Percentiles rank a stretch among this genome's conserved stretches.
Conservation (phyloP, 306 rosid genomes). For the Ceratonia siliqua region DNA sequence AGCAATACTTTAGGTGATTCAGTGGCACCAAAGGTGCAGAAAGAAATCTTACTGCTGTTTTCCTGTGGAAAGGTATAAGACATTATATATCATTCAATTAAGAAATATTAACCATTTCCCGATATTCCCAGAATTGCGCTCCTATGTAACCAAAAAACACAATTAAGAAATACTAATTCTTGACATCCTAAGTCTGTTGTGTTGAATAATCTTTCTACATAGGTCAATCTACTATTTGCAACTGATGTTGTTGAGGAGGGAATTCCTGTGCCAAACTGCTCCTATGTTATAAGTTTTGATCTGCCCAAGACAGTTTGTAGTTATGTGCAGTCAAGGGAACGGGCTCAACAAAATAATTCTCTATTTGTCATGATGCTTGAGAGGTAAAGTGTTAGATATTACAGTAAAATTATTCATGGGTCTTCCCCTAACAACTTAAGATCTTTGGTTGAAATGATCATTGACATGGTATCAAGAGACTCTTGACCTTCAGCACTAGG, state of each 20-base stretch:
- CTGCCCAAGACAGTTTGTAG: slow-evolving; percentile 72
- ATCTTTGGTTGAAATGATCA: too few species aligned
- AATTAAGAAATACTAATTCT: neutral
- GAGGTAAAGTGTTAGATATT: too few species aligned
- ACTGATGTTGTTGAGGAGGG: slow-evolving; percentile 84
- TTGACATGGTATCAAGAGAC: too few species aligned
- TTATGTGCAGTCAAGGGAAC: slow-evolving; percentile 74
- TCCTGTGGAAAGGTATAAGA: slow-evolving; percentile 58
- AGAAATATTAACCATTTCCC: too few species aligned
- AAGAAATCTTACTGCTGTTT: slow-evolving; percentile 56
- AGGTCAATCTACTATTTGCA: slow-evolving; percentile 73
- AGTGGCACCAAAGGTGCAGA: slow-evolving; percentile 51
- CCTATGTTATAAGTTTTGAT: slow-evolving; percentile 70
- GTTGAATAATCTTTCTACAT: slow-evolving; percentile 27
- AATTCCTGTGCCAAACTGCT: slow-evolving; percentile 69
- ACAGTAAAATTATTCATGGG: too few species aligned
- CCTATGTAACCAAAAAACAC: too few species aligned
- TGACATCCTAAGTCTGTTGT: slow-evolving; percentile 19
- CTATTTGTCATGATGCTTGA: slow-evolving; percentile 59
- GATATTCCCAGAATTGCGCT: too few species aligned
- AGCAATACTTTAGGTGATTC: slow-evolving; percentile 52
- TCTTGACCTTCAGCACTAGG: too few species aligned
- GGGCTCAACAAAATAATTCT: slow-evolving; percentile 58
- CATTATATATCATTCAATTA: neutral
- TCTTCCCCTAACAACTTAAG: too few species aligned